These are phyloP conservation scores for Xylaria intraflava DNA, from an alignment of 495 filamentous ascomycete species.

Conservation along the genomic window DNA sequence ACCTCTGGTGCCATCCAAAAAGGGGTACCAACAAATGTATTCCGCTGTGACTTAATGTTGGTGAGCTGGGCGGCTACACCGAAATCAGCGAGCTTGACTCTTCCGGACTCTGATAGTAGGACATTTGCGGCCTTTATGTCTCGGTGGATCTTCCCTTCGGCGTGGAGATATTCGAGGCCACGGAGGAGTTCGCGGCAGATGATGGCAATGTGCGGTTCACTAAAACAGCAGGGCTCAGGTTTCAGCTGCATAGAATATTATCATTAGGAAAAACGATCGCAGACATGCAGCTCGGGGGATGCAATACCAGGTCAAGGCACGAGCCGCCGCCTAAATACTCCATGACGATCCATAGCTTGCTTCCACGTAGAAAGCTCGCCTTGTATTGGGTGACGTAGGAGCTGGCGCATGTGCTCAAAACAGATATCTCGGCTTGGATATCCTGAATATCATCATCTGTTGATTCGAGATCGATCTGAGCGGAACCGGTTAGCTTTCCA, in stretches of 20 bases:
- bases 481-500: slow-evolving; percentile 15
- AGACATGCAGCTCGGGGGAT: slow-evolving; percentile 4
- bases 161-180: slow-evolving; percentile 88
- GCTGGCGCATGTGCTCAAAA: slow-evolving; percentile 88
- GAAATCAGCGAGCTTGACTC: slow-evolving; percentile 96
- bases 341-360: slow-evolving; percentile 99
- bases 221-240: slow-evolving; percentile 87
- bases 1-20: slow-evolving; percentile 99
- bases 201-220: slow-evolving; percentile 88
- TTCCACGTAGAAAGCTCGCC: slow-evolving; percentile 86
- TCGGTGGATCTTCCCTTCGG: slow-evolving; percentile 91
- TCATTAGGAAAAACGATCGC: slow-evolving; percentile 17
- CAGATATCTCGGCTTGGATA: slow-evolving; percentile 95
- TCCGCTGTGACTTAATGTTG: slow-evolving; percentile 95
- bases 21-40: slow-evolving; percentile 97
- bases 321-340: slow-evolving; percentile 93
- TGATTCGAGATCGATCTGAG: slow-evolving; percentile 92
- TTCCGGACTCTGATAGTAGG: slow-evolving; percentile 76
- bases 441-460: slow-evolving; percentile 97
- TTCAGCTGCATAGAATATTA: slow-evolving; percentile 58
- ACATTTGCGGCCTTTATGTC: slow-evolving; percentile 98
- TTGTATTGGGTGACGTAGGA: slow-evolving; percentile 94
- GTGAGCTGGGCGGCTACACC: slow-evolving; percentile 94
- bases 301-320: slow-evolving; percentile 75
- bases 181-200: slow-evolving; percentile 86